Base-by-base conservation (phyloP, 768 basidiomycete species). In the Chalciporus chontae region DNA sequence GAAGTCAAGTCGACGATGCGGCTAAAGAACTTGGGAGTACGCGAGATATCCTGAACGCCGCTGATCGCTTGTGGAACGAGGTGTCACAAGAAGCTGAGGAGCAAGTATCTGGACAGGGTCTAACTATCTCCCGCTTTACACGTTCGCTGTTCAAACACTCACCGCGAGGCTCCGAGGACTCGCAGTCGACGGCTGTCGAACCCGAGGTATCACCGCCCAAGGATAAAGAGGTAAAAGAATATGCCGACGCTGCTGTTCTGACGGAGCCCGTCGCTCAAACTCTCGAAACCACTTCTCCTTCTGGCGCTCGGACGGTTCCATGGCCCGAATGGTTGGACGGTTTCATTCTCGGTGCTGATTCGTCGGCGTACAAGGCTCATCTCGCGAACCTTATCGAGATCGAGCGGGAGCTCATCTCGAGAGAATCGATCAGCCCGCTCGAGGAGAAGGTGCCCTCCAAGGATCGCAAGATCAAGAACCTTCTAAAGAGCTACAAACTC, bases 151-250 rank as follows among this genome's bases (percentile, higher is more conserved):
- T 63, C 36, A 71, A 74, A 36, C 69, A 71, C n/a, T 64, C 66
- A 1, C 73, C 77, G 13, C 75, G 83, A 47, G 83, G 79, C 42
- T 87, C 85, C n/a, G 77, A 79, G 59, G 84, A 85, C 62, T 87
- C 85, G 1, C 77, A 81, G 46, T 60, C 61, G 19, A 86, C 84
- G 0, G 73, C 74, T 15, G 80, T 84, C 21, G 58, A 55, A 18
- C 34, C 58, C 38, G 59, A 61, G 45, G 32, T 21, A 6, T 38
- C 27, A 5, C 29, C 50, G 1, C 18, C 45, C 11, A 66, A 64
- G 43, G 53, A 42, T 11, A 55, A 57, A 15, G 47, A 58, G 32
- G 34, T n/a, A 11, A 62, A 60, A 37, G 34, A 38, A 32, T 60
- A 60, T 14, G 49, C 39, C 1, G 57, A 66, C 19, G 53, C 42